These are phyloP conservation scores for Terfezia boudieri DNA, from an alignment of 495 filamentous ascomycete genomes.

Conservation along the genomic window DNA sequence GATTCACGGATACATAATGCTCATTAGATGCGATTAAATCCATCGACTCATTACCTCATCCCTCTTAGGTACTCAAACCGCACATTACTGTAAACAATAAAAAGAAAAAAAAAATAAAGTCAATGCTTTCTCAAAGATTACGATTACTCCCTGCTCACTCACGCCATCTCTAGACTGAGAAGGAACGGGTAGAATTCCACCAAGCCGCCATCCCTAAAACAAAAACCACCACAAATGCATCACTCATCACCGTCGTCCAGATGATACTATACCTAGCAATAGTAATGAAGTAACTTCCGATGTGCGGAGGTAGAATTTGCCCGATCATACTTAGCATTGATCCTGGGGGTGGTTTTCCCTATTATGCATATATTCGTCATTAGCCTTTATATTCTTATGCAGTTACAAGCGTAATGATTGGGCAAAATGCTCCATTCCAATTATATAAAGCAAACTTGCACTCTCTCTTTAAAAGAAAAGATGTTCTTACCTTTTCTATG, in stretches of 20 bases:
- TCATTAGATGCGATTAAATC: too few species aligned
- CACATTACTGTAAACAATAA: too few species aligned
- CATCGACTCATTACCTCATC: too few species aligned
- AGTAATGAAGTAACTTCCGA: slow-evolving; percentile 12
- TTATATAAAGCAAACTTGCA: background rate
- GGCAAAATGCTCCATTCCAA: background rate
- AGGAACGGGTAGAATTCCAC: slow-evolving; percentile 20
- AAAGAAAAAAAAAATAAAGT: too few species aligned
- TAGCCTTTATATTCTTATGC: background rate
- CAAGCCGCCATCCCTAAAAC: slow-evolving; percentile 25
- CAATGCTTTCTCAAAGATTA: too few species aligned
- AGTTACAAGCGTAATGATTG: too few species aligned
- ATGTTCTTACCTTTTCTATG: slow-evolving; percentile 13
- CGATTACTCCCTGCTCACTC: too few species aligned
- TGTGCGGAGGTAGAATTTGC: slow-evolving; percentile 13
- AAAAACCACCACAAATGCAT: slow-evolving; percentile 30
- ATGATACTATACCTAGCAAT: slow-evolving; percentile 25
- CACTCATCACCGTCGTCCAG: slow-evolving; percentile 24
- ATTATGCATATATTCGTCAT: background rate
- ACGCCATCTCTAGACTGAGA: too few species aligned
- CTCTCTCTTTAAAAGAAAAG: background rate
- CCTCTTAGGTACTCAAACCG: too few species aligned
- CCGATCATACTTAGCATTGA: slow-evolving; percentile 17
- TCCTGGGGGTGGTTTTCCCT: slow-evolving; percentile 16
- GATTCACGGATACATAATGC: too few species aligned